Percentiles rank a stretch among this genome's conserved stretches.
phyloP scores from a whole-genome alignment of 176 grass and related monocot genomes.

The Elaeis guineensis region DNA sequence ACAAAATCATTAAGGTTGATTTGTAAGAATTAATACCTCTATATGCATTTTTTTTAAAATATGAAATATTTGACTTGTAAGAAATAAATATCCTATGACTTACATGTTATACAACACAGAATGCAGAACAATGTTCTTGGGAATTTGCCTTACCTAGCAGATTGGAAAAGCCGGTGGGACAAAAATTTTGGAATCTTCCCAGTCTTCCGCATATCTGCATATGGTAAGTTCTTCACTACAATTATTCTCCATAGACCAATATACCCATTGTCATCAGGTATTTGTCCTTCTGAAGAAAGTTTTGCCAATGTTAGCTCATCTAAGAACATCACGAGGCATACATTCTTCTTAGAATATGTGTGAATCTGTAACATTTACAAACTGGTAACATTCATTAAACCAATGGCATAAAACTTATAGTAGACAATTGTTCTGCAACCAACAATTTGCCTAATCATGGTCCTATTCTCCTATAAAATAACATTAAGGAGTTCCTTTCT shows the following conservation, averaged over 20 bases:
- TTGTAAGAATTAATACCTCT: too few species aligned
- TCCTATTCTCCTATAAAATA: too few species aligned
- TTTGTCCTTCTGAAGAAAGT: conserved; percentile 76
- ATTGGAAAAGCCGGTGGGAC: conserved; percentile 72
- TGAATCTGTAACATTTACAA: conserved; percentile 62
- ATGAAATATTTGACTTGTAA: too few species aligned
- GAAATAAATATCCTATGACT: too few species aligned
- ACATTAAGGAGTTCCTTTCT: too few species aligned
- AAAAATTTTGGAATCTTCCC: conserved; percentile 93
- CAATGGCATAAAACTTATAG: conserved; percentile 3
- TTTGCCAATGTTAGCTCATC: conserved; percentile 69
- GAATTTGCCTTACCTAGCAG: conserved; percentile 43
- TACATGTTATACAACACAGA: too few species aligned
- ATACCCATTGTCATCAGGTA: conserved; percentile 53
- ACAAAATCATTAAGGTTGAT: too few species aligned
- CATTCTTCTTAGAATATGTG: conserved; percentile 67
- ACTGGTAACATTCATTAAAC: conserved; percentile 21
- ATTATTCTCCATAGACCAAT: conserved; percentile 77
- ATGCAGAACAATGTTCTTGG: not conserved
- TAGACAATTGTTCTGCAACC: not conserved
- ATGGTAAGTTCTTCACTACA: conserved; percentile 71
- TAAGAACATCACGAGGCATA: conserved; percentile 96
- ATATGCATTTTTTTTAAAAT: too few species aligned
- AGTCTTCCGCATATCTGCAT: conserved; percentile 65
- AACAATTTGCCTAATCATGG: not conserved